Base-by-base conservation (phyloP, 1,284 basidiomycete species). In the Ganoderma leucocontextum region DNA sequence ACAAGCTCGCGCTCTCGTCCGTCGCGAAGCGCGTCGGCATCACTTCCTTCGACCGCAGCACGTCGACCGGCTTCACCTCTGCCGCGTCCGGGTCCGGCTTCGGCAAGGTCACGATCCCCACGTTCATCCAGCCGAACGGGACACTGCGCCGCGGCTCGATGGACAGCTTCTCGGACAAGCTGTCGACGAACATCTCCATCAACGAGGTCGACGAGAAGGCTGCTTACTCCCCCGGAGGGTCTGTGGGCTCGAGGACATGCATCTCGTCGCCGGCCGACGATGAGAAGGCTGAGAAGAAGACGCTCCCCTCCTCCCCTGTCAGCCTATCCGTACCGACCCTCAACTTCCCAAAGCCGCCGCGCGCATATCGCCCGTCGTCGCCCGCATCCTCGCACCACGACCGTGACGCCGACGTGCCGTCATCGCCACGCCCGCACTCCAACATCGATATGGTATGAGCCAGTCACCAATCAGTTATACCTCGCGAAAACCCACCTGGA, bases 1-100 rank as follows among this genome's bases (percentile, higher is more conserved):
- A 91, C 77, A 80, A 82, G 38, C 77, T 79, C 22, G 84, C 82
- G 8, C 81, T 83, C 64, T 65, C 69, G 4, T 82, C 83, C 13
- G 80, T 89, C 62, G 80, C 84, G 70, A 85, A 86, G 77, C 82
- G 82, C 58, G 78, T 73, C 62, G 72, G 72, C n/a, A 68, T 73
- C 68, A 68, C 66, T 4, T 69, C 71, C 47, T 65, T 72, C 60
- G 71, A 71, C 38, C 63, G 72, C 62, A 49, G 62, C 52, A 39
- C 22, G n/a, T 38, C 35, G 8, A 75, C 78, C 49, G 77, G 76
- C 58, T 77, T 79, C 77, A 76, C 74, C 41, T 75, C 70, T 25
- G 77, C 76, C 60, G 81, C 77, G 41, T 77, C 75, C 61, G 77
- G 74, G 72, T 68, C 76, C 38, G 71, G 69, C 38, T 70, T 77